Conservation (phyloP, 169 alveolate species). For the Cystoisospora suis region DNA sequence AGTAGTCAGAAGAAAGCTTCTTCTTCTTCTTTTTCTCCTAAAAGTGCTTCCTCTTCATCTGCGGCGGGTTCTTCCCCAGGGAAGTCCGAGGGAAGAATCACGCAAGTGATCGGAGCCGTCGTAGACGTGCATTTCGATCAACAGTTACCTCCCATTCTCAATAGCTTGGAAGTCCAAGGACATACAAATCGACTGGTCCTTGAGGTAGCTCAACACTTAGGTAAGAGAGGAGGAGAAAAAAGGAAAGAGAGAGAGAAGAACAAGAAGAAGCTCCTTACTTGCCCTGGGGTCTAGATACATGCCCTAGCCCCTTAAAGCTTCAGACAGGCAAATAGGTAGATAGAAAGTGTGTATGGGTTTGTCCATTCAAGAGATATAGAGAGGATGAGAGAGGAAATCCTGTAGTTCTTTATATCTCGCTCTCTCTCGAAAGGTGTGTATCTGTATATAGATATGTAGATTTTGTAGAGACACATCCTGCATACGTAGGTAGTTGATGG, state of each 20-base stretch:
- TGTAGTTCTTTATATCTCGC: no score
- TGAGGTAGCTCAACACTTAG: constrained; percentile 97
- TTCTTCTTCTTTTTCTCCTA: neutral
- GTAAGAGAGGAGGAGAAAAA: constrained; percentile 80
- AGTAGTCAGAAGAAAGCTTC: neutral
- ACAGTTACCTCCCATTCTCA: constrained; percentile 93
- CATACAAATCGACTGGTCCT: constrained; percentile 86
- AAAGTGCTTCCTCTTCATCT: constrained; percentile 21
- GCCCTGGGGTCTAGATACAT: neutral
- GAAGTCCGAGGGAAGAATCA: constrained; percentile 81
- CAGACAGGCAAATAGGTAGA: no score
- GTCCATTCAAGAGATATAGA: no score
- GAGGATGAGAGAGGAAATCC: no score
- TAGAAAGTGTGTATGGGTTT: no score
- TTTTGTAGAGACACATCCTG: no score
- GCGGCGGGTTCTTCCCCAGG: no score
- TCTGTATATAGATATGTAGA: no score
- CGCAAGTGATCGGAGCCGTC: constrained; percentile 97
- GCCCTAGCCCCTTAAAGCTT: no score
- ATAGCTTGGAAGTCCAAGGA: constrained; percentile 91
- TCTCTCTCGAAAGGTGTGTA: no score
- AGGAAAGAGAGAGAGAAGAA: neutral
- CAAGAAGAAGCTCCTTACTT: neutral
- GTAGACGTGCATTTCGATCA: constrained; percentile 97
- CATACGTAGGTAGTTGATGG: no score